Base-by-base conservation (phyloP, 139 green algal species). In the Chlorella sp. region DNA sequence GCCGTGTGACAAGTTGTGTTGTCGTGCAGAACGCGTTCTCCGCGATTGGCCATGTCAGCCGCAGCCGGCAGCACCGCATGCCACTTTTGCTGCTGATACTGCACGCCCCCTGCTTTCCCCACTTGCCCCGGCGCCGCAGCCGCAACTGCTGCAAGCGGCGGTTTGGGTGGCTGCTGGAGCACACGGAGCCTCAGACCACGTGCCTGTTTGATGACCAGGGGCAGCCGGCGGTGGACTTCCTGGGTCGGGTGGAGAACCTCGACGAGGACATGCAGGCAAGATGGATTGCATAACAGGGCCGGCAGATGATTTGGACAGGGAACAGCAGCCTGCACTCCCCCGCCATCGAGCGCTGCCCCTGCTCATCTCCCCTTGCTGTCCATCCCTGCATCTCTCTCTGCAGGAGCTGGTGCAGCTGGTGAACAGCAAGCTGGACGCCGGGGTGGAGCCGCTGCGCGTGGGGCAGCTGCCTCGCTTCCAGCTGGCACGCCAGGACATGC, bases 151-250 rank as follows among this genome's bases (percentile, higher is more conserved):
- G 76, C 76, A 68, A 68, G 51, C 76, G 60, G 21, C 76, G 76
- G 60, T 82, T 82, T 72, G 76, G 76, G 36, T 82, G 76, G 76
- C 76, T 82, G 57, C 76, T 82, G 76, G 76, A 82, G 76, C 76
- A 82, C 60, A 39, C 71, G 23, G 76, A 82, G 76, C 34, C 76
- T 60, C 76, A 82, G 60, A 72, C 51, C 25, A 82, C 76, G 18
- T 82, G 76, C 76, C 57, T 82, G 76, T 82, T 82, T 82, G 76
- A 82, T 17, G 76, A 82, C 36, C 56, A 72, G 60, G 76, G 76
- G 20, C 75, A n/a, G 34, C 76, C 76, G 21, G 36, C 76, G 23
- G 76, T 82, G 4, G 76, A 82, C 36, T 82, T 82, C n/a, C 26
- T 82, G 36, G 76, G 76, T 1, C 60, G 76, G 36, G 76, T 82